Evolutionary conservation across 768 basidiomycete species (phyloP).

Genomic region (Tephrocybe sp.): DNA sequence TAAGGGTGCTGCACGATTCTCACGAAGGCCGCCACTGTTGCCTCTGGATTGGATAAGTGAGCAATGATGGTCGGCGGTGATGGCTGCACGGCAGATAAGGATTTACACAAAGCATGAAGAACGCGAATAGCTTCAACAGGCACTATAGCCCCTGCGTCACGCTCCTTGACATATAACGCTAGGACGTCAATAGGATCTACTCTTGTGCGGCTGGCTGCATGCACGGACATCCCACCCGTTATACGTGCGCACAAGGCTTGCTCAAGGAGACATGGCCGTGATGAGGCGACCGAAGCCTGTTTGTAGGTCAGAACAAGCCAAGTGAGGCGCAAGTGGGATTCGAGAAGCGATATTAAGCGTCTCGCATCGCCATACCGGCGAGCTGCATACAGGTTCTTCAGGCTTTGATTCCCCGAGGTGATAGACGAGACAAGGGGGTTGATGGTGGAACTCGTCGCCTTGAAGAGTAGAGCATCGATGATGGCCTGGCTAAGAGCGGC

Average conservation of each 20-base stretch:
- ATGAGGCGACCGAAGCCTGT: slow-evolving; percentile 39
- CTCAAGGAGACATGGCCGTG: slow-evolving; percentile 69
- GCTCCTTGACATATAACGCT: slow-evolving; percentile 63
- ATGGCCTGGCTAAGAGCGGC: slow-evolving; percentile 60
- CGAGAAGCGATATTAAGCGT: slow-evolving; percentile 66
- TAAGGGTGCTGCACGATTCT: slow-evolving; percentile 78
- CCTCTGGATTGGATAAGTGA: slow-evolving; percentile 77
- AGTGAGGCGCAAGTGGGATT: slow-evolving; percentile 61
- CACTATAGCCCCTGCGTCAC: slow-evolving; percentile 58
- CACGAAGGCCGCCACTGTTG: slow-evolving; percentile 64
- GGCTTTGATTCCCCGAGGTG: slow-evolving; percentile 56
- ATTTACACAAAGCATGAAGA: slow-evolving; percentile 66
- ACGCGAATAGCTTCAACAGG: slow-evolving; percentile 69
- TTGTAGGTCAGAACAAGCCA: slow-evolving; percentile 69
- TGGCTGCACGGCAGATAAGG: slow-evolving; percentile 58
- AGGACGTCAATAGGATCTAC: slow-evolving; percentile 77
- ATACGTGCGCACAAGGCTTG: slow-evolving; percentile 71
- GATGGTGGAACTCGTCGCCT: slow-evolving; percentile 78
- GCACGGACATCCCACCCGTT: slow-evolving; percentile 44
- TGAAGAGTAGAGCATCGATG: slow-evolving; percentile 69
- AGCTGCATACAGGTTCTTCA: slow-evolving; percentile 58
- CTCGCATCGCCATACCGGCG: slow-evolving; percentile 71
- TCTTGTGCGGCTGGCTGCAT: slow-evolving; percentile 46
- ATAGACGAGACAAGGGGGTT: slow-evolving; percentile 77
- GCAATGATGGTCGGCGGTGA: slow-evolving; percentile 74